Percentiles rank a stretch among this genome's conserved stretches.
Conservation (phyloP, 306 rosid genomes). For the Sicyos edulis region DNA sequence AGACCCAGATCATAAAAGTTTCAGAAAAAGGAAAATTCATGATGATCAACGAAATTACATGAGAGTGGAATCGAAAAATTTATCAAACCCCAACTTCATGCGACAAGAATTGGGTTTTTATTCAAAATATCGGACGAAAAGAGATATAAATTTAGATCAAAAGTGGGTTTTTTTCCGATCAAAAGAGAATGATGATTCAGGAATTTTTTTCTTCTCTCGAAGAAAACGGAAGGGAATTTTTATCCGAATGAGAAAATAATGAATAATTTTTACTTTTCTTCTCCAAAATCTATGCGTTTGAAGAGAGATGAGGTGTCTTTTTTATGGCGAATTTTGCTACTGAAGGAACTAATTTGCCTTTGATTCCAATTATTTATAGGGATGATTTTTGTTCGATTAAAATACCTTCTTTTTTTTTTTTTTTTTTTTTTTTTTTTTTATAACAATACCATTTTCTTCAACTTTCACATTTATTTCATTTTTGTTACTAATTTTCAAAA, state of each 20-base stretch:
- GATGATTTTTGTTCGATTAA: background rate
- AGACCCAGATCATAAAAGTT: conserved; percentile 40
- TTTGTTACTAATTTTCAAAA: too few relatives aligned
- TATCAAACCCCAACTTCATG: conserved; percentile 56
- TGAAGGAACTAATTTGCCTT: background rate
- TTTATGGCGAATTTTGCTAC: conserved; percentile 26
- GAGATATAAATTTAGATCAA: conserved; percentile 33
- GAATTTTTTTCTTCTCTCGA: background rate
- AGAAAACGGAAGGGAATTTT: conserved; percentile 22
- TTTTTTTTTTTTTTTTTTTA: too few relatives aligned
- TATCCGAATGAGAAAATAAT: conserved; percentile 28
- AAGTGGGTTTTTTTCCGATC: conserved; percentile 41
- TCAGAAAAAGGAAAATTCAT: conserved; percentile 35
- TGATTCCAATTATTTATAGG: conserved; percentile 14
- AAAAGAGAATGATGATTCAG: conserved; percentile 15
- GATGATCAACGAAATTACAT: conserved; percentile 72
- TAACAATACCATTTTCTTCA: too few relatives aligned
- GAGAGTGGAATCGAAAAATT: conserved; percentile 35
- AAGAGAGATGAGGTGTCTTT: conserved; percentile 50
- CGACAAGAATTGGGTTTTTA: conserved; percentile 30
- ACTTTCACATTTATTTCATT: too few relatives aligned
- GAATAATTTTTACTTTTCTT: conserved; percentile 26
- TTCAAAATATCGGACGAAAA: conserved; percentile 17
- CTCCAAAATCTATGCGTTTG: conserved; percentile 28
- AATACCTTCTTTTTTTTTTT: too few relatives aligned